Conservation (phyloP, 2,329 filamentous ascomycete genomes). For the Ceratocystis papillata region DNA sequence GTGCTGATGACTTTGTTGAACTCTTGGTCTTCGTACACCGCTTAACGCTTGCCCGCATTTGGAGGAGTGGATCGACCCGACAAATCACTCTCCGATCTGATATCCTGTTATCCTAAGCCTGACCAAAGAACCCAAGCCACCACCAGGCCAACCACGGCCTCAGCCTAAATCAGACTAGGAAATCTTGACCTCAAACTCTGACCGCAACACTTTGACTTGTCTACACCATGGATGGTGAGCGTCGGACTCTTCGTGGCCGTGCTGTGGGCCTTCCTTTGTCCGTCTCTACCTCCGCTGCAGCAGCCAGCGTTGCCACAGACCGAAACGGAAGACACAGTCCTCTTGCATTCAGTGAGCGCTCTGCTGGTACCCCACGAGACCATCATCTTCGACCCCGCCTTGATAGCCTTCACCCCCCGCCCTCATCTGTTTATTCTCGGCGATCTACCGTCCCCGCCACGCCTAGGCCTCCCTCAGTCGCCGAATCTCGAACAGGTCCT, state of each 20-base stretch:
- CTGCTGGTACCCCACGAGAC: conserved; percentile 1
- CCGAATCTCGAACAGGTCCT: conserved; percentile 6
- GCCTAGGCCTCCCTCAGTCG: not conserved
- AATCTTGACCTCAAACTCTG: not conserved
- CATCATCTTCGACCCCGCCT: conserved; percentile 14
- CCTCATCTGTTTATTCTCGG: conserved; percentile 2
- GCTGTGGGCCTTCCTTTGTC: conserved; percentile 14
- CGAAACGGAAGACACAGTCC: conserved; percentile 16
- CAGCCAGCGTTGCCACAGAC: not conserved
- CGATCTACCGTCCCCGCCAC: not conserved
- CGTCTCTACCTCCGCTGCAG: conserved; percentile 7
- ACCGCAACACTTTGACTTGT: not conserved
- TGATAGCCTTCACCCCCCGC: not conserved
- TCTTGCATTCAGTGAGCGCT: not conserved
- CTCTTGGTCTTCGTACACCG: not conserved
- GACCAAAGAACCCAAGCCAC: not conserved
- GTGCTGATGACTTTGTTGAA: no score
- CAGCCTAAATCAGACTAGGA: not conserved
- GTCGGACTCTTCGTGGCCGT: conserved; percentile 21
- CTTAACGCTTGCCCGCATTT: not conserved
- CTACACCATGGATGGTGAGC: conserved; percentile 20
- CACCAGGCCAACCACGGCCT: not conserved
- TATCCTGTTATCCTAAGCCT: not conserved
- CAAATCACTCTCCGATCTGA: not conserved
- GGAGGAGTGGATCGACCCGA: not conserved